A percentile compares a stretch with the other conserved stretches of the same genome.
phyloP scores from a whole-genome alignment of 441 rosid genomes.

The Pelargonium myrrhifolium region DNA sequence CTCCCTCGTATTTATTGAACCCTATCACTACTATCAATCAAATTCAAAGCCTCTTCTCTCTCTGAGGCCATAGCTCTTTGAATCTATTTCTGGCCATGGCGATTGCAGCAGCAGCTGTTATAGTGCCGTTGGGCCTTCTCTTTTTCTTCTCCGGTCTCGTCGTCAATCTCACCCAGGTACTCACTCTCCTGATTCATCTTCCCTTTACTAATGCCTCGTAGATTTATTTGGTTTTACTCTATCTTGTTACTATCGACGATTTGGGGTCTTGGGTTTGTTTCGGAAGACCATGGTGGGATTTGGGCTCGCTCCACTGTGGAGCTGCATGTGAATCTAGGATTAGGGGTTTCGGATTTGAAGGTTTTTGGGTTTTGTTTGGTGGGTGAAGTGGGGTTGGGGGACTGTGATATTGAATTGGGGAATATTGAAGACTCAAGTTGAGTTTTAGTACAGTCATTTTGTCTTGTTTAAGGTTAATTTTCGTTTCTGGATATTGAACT shows the following conservation, averaged over 20 bases:
- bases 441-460: not conserved
- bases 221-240: not conserved
- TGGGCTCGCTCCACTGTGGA: not conserved
- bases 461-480: not conserved
- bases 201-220: no score
- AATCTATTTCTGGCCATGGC: slow-evolving; percentile 36
- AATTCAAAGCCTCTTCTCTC: no score
- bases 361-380: not conserved
- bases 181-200: no score
- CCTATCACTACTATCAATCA: no score
- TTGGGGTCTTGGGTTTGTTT: not conserved
- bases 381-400: slow-evolving; percentile 10
- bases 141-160: slow-evolving; percentile 85
- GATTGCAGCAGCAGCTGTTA: slow-evolving; percentile 71
- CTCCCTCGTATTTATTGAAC: no score
- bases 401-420: not conserved
- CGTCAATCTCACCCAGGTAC: slow-evolving; percentile 79
- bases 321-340: not conserved
- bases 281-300: not conserved
- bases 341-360: not conserved
- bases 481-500: not conserved
- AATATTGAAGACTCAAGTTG: not conserved
- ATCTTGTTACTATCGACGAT: slow-evolving; percentile 1
- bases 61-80: not conserved
- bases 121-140: slow-evolving; percentile 75